Evolutionary conservation across 768 basidiomycete species (phyloP).

Genomic region (Termitomyces sp.): DNA sequence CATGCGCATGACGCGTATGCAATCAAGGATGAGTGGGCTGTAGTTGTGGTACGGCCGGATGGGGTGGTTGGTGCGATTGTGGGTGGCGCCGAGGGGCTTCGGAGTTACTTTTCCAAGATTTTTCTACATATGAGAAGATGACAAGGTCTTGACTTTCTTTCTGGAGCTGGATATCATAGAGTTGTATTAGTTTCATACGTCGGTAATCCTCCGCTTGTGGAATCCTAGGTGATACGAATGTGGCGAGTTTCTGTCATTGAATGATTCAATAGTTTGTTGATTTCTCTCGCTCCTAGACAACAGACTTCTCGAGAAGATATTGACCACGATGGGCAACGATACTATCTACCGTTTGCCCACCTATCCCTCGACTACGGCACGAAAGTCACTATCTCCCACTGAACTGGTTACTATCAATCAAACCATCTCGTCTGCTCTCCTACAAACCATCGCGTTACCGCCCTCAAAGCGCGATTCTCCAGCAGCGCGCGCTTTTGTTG

Average conservation of each 20-base stretch:
- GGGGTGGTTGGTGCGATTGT: constrained; percentile 37
- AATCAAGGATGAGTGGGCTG: constrained; percentile 21
- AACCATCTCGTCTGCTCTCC: constrained; percentile 42
- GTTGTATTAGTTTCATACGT: not conserved
- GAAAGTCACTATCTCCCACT: constrained; percentile 44
- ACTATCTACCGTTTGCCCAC: constrained; percentile 30
- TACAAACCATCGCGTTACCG: constrained; percentile 41
- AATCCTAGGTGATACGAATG: not conserved
- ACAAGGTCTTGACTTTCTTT: not conserved
- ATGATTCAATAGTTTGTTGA: not conserved
- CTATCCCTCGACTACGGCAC: constrained; percentile 47
- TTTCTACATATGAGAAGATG: constrained; percentile 9
- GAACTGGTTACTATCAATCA: constrained; percentile 44
- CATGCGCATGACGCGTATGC: constrained; percentile 36
- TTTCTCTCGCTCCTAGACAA: not conserved
- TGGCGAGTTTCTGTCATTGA: too few species aligned
- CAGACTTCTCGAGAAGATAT: not conserved
- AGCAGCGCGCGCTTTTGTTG: constrained; percentile 42
- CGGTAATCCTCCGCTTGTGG: not conserved
- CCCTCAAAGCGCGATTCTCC: constrained; percentile 38
- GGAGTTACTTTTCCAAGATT: constrained; percentile 28
- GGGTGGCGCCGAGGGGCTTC: constrained; percentile 21
- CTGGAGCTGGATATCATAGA: not conserved
- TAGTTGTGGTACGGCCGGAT: constrained; percentile 40
- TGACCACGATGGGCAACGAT: constrained; percentile 10